Conservation (phyloP, 371 early-diverging fungal species). For the Mortierella sp. region DNA sequence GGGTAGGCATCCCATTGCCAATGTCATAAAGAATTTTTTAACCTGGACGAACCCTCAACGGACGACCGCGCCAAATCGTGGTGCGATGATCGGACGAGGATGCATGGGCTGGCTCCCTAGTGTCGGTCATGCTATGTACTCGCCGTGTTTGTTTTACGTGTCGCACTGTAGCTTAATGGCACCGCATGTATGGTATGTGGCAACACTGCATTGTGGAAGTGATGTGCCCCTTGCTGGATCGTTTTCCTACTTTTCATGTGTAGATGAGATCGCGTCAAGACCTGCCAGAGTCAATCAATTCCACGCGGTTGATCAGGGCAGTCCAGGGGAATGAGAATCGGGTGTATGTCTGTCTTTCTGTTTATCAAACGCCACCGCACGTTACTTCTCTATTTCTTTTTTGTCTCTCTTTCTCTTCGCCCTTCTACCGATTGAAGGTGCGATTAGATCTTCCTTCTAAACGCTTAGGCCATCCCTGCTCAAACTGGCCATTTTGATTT, state of each 20-base stretch:
- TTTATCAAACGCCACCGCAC: background rate
- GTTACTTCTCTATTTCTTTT: background rate
- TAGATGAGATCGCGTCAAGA: background rate
- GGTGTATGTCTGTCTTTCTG: background rate
- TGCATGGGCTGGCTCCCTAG: too few species aligned
- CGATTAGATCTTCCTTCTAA: background rate
- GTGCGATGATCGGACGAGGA: too few species aligned
- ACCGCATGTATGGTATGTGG: too few species aligned
- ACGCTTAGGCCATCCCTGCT: background rate
- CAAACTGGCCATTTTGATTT: background rate
- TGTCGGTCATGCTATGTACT: too few species aligned
- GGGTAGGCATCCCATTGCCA: background rate
- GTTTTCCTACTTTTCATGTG: background rate
- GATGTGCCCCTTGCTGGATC: too few species aligned
- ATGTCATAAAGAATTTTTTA: background rate
- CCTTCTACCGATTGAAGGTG: too few species aligned
- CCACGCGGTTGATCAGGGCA: background rate
- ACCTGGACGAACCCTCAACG: background rate
- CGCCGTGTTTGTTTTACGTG: too few species aligned
- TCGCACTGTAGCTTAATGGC: too few species aligned
- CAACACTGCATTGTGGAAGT: too few species aligned
- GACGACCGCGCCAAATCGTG: too few species aligned
- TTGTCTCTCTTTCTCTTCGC: too few species aligned
- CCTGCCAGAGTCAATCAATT: background rate
- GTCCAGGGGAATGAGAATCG: background rate